These are phyloP conservation scores for Heterobasidion parviporum DNA, from an alignment of 1,284 basidiomycete genomes.

Conservation along the genomic window DNA sequence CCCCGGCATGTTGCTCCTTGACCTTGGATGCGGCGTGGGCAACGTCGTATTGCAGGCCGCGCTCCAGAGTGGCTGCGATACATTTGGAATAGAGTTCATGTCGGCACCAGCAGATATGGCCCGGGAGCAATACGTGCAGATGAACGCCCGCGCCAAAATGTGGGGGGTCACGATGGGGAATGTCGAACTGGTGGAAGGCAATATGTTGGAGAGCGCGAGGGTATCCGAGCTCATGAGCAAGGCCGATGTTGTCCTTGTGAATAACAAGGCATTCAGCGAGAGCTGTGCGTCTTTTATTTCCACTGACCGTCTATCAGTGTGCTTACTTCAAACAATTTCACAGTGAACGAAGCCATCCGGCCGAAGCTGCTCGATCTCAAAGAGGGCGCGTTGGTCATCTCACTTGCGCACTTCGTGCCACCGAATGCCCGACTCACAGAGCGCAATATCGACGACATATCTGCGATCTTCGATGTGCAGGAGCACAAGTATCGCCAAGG, in stretches of 20 bases:
- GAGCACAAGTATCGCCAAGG: constrained; percentile 59
- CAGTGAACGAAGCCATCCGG: constrained; percentile 67
- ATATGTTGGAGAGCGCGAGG: constrained; percentile 58
- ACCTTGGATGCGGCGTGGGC: constrained; percentile 74
- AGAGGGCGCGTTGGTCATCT: constrained; percentile 74
- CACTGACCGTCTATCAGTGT: not conserved
- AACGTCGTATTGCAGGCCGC: constrained; percentile 73
- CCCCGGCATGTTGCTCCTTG: constrained; percentile 57
- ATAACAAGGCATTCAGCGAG: constrained; percentile 73
- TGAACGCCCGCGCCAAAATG: constrained; percentile 59
- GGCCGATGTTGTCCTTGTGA: constrained; percentile 71
- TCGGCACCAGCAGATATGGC: constrained; percentile 58
- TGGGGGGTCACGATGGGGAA: constrained; percentile 65
- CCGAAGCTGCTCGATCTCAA: constrained; percentile 74
- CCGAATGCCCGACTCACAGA: constrained; percentile 62
- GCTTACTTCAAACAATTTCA: not conserved
- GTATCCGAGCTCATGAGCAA: constrained; percentile 53
- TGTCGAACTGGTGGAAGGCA: constrained; percentile 64
- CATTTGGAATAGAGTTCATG: constrained; percentile 65
- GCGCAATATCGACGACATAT: constrained; percentile 69
- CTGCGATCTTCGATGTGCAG: constrained; percentile 67
- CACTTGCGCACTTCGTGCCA: constrained; percentile 61
- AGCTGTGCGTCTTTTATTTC: constrained; percentile 37
- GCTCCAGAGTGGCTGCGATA: constrained; percentile 64
- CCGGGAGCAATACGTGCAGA: constrained; percentile 50